Evolutionary conservation across 768 basidiomycete species (phyloP).

Genomic region (Tremella yokohamensis): DNA sequence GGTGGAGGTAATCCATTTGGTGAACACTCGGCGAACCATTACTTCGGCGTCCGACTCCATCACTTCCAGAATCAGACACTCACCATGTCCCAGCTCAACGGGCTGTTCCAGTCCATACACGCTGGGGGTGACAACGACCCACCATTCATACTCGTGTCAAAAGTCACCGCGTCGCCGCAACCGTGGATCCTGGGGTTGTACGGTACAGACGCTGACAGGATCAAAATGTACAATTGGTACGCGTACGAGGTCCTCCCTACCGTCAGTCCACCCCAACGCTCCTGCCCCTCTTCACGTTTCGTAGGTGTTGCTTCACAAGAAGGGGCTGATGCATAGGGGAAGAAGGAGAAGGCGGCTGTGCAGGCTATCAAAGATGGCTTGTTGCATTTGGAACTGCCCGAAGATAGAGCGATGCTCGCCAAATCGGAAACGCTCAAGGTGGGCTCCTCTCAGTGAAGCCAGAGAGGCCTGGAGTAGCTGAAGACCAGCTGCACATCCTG

Average conservation of each 20-base stretch:
- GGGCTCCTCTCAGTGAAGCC: background rate
- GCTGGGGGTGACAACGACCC: background rate
- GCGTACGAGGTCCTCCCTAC: background rate
- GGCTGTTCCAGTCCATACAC: conserved; percentile 3
- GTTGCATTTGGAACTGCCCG: background rate
- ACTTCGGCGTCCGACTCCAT: no score
- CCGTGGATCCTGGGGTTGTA: background rate
- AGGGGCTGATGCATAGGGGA: background rate
- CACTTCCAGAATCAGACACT: no score
- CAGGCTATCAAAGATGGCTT: background rate
- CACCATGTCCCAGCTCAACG: conserved; percentile 1
- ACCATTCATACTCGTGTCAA: background rate
- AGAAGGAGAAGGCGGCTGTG: conserved; percentile 1
- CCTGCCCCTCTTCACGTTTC: background rate
- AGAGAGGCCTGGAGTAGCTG: background rate
- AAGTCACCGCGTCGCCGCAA: background rate
- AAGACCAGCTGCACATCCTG: conserved; percentile 1
- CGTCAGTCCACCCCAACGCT: background rate
- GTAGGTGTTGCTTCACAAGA: background rate
- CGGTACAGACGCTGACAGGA: background rate
- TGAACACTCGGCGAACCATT: no score
- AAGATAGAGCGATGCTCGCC: background rate
- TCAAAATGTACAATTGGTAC: background rate
- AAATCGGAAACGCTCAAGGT: background rate
- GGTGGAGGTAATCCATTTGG: no score